Evolutionary conservation across 192 early-diverging fungal genomes (phyloP).

Genomic region (Coemansia sp.): DNA sequence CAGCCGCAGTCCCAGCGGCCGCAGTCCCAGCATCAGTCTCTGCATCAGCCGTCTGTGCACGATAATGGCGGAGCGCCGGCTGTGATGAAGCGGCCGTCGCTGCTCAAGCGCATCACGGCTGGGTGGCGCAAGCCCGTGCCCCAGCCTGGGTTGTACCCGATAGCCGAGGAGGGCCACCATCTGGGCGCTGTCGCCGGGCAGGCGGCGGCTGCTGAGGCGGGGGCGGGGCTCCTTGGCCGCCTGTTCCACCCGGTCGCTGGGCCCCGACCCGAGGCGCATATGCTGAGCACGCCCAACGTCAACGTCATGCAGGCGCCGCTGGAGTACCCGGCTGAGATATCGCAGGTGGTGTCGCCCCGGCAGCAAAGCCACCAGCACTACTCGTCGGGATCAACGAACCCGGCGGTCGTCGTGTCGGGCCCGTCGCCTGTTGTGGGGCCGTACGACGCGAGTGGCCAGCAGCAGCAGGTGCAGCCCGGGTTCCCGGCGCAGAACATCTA

Average conservation of each 20-base stretch:
- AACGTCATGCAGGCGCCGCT: conserved; percentile 26
- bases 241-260: conserved; percentile 21
- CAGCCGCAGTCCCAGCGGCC: neutral
- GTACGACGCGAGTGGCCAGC: conserved; percentile 1
- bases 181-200: neutral
- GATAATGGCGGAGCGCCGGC: neutral
- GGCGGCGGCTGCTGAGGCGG: conserved; percentile 12
- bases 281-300: conserved; percentile 11
- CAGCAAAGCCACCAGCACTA: conserved; percentile 13
- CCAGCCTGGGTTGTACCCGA: conserved; percentile 15
- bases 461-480: conserved; percentile 11
- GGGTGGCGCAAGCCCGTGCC: conserved; percentile 44
- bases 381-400: conserved; percentile 6
- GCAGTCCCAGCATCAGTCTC: neutral
- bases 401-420: neutral
- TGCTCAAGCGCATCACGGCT: conserved; percentile 43
- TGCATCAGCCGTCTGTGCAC: neutral
- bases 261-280: neutral
- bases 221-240: conserved; percentile 14
- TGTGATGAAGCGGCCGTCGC: conserved; percentile 29
- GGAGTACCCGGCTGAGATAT: conserved; percentile 6
- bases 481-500: conserved; percentile 3
- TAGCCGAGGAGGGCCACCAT: conserved; percentile 17
- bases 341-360: neutral
- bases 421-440: neutral